These are phyloP conservation scores for Aciculosporium take DNA, from an alignment of 2,329 filamentous ascomycete genomes.

Conservation along the genomic window DNA sequence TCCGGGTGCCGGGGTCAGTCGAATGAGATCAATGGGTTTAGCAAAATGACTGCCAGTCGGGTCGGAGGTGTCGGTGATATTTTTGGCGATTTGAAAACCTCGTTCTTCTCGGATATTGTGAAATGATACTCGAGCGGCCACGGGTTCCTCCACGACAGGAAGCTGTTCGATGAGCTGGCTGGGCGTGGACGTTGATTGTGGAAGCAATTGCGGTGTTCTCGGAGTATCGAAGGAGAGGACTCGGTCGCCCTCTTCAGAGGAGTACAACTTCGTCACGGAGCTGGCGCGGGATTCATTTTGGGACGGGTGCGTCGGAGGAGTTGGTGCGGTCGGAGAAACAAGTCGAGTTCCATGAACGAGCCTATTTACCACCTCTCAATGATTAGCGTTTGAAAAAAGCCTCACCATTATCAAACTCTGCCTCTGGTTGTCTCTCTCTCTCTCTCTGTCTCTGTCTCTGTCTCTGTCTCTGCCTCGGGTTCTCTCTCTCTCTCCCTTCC, in stretches of 20 bases:
- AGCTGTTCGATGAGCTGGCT: constrained; percentile 25
- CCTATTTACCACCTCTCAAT: constrained; percentile 22
- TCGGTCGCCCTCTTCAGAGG: constrained; percentile 21
- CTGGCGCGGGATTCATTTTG: constrained; percentile 31
- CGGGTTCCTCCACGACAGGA: constrained; percentile 45
- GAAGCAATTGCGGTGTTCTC: constrained; percentile 3
- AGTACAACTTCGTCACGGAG: constrained; percentile 25
- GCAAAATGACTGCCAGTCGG: constrained; percentile 63
- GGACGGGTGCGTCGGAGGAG: constrained; percentile 31
- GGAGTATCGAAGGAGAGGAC: constrained; percentile 14
- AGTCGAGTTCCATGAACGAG: constrained; percentile 52
- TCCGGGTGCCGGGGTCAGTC: constrained; percentile 51
- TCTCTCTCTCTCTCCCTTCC: too few relatives aligned
- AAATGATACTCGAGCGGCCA: constrained; percentile 70
- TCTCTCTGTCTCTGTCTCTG: background rate
- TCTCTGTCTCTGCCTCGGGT: background rate
- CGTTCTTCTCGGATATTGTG: constrained; percentile 75
- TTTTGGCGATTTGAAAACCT: constrained; percentile 70
- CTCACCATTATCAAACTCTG: background rate
- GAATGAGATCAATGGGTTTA: constrained; percentile 64
- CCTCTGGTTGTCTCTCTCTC: background rate
- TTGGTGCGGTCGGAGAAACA: constrained; percentile 34
- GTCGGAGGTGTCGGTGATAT: constrained; percentile 55
- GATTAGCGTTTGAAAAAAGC: background rate
- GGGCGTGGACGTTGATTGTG: constrained; percentile 18